Evolutionary conservation across 495 filamentous ascomycete species (phyloP).

Genomic region (Letharia columbiana): DNA sequence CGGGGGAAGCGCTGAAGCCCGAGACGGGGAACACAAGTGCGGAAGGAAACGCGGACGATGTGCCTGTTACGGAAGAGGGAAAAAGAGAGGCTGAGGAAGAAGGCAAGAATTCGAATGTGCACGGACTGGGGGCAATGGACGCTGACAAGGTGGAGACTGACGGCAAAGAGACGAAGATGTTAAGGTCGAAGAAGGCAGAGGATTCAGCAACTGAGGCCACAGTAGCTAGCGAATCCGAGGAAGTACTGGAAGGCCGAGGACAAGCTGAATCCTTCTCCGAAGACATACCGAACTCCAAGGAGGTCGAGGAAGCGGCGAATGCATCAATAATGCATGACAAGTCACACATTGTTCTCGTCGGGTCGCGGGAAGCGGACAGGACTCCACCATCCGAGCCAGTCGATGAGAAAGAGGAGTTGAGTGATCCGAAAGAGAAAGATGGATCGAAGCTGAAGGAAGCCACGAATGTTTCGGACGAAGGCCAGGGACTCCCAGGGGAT

Average conservation of each 20-base stretch:
- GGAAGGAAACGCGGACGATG: constrained; percentile 20
- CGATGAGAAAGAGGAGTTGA: neutral
- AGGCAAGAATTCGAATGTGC: neutral
- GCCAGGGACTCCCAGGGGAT: constrained; percentile 15
- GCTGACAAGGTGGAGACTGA: neutral
- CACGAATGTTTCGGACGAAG: constrained; percentile 13
- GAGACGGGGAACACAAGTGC: constrained; percentile 21
- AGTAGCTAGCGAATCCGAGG: neutral
- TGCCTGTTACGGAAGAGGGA: constrained; percentile 5
- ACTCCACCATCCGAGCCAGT: constrained; percentile 9
- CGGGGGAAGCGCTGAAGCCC: constrained; percentile 38
- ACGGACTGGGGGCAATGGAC: neutral
- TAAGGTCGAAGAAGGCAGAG: neutral
- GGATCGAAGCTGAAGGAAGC: constrained; percentile 6
- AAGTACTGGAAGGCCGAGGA: constrained; percentile 17
- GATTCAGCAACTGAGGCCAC: constrained; percentile 3
- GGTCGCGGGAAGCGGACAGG: constrained; percentile 14
- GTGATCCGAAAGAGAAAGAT: neutral
- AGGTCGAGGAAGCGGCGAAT: constrained; percentile 15
- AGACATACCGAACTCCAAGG: constrained; percentile 7
- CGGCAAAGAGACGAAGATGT: neutral
- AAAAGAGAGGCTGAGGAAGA: constrained; percentile 21
- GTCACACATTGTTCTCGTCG: constrained; percentile 12
- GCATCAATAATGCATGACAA: constrained; percentile 22
- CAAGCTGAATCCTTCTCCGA: constrained; percentile 9